Base-by-base conservation (phyloP, 208 protist species). In the Leishmania guyanensis region DNA sequence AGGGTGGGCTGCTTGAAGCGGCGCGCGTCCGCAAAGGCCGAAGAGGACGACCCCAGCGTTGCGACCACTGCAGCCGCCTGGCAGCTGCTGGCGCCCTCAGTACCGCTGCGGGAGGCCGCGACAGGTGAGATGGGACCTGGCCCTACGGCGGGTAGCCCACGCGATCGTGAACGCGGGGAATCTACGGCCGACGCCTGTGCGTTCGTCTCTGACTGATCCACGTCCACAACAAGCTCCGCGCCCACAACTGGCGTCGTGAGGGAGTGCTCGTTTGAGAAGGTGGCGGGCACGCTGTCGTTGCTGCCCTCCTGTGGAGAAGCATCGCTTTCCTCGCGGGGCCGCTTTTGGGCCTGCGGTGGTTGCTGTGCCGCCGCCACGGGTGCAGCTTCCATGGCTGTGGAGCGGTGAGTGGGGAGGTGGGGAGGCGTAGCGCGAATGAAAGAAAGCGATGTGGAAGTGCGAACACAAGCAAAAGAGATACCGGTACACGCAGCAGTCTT, bases 1-100 rank as follows among this genome's bases (percentile, higher is more conserved):
- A 96, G 82, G 53, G 89, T 93, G 43, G 84, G 77, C 81, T 96
- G 92, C 85, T 91, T 93, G 68, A 93, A 82, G 78, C 81, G 77
- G 60, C 88, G 86, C 10, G 71, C 60, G 6, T 81, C 85, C 6
- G 68, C 51, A 53, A 58, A 79, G 33, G 79, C 79, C 20, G 62
- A 60, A 17, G 54, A 48, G 9, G 56, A 46, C 39, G 70, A 75
- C 43, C 43, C 43, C 70, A 56, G 70, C 20, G 50, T 39, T 16
- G 53, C 22, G 29, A 39, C 56, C 29, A 22, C 76, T 22, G 39
- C 51, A 77, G 33, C 50, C 2, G 48, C 6, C 17, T 72, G 48
- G 71, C 33, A 66, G 48, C 56, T 82, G 56, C 5, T 64, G 56
- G 5, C n/a, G 39, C 33, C n/a, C 10, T 60, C 50, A 20, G 36